Evolutionary conservation across 192 early-diverging fungal species (phyloP).

Genomic region (Coemansia sp.): DNA sequence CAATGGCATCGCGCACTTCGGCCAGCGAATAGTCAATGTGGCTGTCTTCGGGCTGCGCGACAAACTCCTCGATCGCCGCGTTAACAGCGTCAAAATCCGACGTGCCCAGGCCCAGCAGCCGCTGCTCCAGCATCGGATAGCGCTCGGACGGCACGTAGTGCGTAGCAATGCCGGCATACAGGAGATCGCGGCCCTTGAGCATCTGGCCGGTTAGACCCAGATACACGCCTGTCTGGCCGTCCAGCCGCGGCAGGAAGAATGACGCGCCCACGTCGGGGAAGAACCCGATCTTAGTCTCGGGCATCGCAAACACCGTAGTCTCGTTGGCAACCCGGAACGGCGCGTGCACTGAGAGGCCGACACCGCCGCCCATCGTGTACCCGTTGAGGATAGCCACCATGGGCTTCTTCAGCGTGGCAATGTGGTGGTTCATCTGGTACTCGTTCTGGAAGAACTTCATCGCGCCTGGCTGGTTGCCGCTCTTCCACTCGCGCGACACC

Average conservation of each 20-base stretch:
- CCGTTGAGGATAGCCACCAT: slow-evolving; percentile 86
- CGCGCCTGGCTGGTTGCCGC: slow-evolving; percentile 42
- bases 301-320: slow-evolving; percentile 94
- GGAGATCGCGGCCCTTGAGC: slow-evolving; percentile 77
- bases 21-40: slow-evolving; percentile 36
- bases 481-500: slow-evolving; percentile 51
- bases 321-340: slow-evolving; percentile 97
- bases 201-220: slow-evolving; percentile 81
- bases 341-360: slow-evolving; percentile 91
- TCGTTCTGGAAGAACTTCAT: slow-evolving; percentile 86
- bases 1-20: slow-evolving; percentile 62
- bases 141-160: slow-evolving; percentile 91
- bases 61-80: slow-evolving; percentile 87
- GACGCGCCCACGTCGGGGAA: slow-evolving; percentile 96
- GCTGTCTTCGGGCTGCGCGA: slow-evolving; percentile 51
- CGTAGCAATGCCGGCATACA: slow-evolving; percentile 93
- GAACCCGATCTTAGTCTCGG: slow-evolving; percentile 93
- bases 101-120: slow-evolving; percentile 75
- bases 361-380: slow-evolving; percentile 95
- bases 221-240: slow-evolving; percentile 91
- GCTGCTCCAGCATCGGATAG: slow-evolving; percentile 70
- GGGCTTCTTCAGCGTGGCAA: slow-evolving; percentile 84
- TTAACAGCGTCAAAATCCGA: slow-evolving; percentile 78
- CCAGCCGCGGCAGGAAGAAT: slow-evolving; percentile 91
- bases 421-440: slow-evolving; percentile 88